Evolutionary conservation across 176 grass and related monocot species (phyloP).

Genomic region (Eleusine indica): DNA sequence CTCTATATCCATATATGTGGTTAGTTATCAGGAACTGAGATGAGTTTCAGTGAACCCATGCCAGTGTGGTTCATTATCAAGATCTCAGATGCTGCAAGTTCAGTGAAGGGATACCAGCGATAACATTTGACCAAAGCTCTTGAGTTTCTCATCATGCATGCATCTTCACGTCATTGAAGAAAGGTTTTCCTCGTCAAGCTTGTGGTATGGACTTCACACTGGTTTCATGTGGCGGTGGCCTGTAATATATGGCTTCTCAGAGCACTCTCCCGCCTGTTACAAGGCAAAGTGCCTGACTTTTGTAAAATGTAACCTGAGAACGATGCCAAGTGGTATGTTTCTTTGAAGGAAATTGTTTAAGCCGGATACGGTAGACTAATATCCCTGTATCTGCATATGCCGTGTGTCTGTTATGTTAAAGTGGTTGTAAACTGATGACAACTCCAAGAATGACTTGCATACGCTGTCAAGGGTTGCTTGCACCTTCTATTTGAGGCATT

Average conservation of each 20-base stretch:
- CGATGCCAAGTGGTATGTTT: background rate
- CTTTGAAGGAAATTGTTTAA: background rate
- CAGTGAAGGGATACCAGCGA: constrained; percentile 4
- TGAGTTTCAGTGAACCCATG: constrained; percentile 10
- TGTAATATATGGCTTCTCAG: constrained; percentile 24
- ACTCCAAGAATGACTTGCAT: background rate
- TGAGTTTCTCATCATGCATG: background rate
- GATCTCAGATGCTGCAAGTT: constrained; percentile 4
- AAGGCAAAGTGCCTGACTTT: background rate
- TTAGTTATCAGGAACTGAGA: constrained; percentile 5
- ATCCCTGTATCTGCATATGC: background rate
- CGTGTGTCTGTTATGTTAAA: background rate
- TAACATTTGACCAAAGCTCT: background rate
- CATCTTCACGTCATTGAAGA: background rate
- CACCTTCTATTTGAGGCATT: no score
- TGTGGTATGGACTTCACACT: background rate
- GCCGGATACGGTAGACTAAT: background rate
- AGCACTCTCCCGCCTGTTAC: background rate
- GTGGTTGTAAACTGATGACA: background rate
- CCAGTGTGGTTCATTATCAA: constrained; percentile 17
- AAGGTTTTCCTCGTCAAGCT: background rate
- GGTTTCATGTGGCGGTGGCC: background rate
- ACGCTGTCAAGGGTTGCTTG: background rate
- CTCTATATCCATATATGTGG: constrained; percentile 4
- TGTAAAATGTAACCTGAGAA: constrained; percentile 34